These are phyloP conservation scores for Cercospora zeina DNA, from an alignment of 2,329 filamentous ascomycete genomes.

Conservation along the genomic window DNA sequence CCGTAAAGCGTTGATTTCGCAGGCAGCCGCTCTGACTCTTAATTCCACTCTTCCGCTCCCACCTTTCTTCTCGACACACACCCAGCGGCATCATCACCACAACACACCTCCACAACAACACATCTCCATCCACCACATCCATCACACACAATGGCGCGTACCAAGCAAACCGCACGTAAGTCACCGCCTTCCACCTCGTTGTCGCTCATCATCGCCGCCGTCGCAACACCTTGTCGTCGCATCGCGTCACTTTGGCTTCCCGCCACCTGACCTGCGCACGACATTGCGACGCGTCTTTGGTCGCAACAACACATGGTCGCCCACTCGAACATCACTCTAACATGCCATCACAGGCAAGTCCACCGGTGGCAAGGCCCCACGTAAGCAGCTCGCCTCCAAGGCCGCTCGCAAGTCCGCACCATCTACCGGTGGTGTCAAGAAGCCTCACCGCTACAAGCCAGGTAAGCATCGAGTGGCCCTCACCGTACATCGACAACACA, in stretches of 20 bases:
- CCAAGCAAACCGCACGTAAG: conserved; percentile 59
- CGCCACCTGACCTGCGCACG: conserved; percentile 28
- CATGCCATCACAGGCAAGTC: conserved; percentile 62
- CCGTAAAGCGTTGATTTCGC: conserved; percentile 12
- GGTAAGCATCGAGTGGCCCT: conserved; percentile 38
- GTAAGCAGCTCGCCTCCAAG: conserved; percentile 99
- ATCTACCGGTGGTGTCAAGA: conserved; percentile 74
- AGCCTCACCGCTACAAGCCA: conserved; percentile 58
- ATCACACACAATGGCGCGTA: conserved; percentile 52
- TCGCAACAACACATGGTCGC: conserved; percentile 25
- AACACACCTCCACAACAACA: conserved; percentile 27
- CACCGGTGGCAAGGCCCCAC: conserved; percentile 70
- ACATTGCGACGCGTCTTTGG: conserved; percentile 26
- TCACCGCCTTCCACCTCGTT: conserved; percentile 35
- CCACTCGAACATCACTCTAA: conserved; percentile 36
- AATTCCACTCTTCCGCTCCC: conserved; percentile 19
- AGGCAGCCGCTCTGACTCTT: conserved; percentile 11
- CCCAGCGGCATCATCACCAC: conserved; percentile 28
- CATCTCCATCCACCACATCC: conserved; percentile 38
- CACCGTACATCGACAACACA: conserved; percentile 23
- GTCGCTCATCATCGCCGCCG: conserved; percentile 30
- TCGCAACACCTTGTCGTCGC: conserved; percentile 30
- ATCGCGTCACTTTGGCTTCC: conserved; percentile 28
- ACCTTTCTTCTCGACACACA: conserved; percentile 29
- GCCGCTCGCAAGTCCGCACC: conserved; percentile 97